phyloP scores from a whole-genome alignment of 2,329 filamentous ascomycete species.

The Fusarium sp. region DNA sequence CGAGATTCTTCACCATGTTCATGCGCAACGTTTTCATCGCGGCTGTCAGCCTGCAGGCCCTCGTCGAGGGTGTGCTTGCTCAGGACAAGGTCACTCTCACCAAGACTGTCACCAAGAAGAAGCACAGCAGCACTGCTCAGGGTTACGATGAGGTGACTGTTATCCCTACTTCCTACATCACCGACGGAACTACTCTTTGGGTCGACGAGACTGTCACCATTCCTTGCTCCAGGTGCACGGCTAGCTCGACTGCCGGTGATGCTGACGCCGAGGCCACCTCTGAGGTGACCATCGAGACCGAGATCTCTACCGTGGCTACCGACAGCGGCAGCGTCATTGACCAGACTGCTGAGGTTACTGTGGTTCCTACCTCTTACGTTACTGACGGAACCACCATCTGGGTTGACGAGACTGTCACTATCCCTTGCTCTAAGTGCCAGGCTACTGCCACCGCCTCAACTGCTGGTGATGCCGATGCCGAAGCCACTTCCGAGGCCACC shows the following conservation, averaged over 20 bases:
- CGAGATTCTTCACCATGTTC: slow-evolving; percentile 42
- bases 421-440: slow-evolving; percentile 12
- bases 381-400: slow-evolving; percentile 19
- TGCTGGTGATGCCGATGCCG: slow-evolving; percentile 24
- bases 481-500: slow-evolving; percentile 18
- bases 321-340: no score
- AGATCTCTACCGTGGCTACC: slow-evolving; percentile 12
- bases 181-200: slow-evolving; percentile 41
- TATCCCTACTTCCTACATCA: slow-evolving; percentile 39
- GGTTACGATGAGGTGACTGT: slow-evolving; percentile 35
- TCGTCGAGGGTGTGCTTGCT: slow-evolving; percentile 43
- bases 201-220: slow-evolving; percentile 42
- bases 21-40: slow-evolving; percentile 44
- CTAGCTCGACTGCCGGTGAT: slow-evolving; percentile 22
- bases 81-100: slow-evolving; percentile 39
- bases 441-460: neutral
- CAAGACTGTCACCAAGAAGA: slow-evolving; percentile 36
- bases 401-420: slow-evolving; percentile 18
- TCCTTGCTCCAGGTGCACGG: slow-evolving; percentile 41
- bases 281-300: slow-evolving; percentile 14
- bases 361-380: slow-evolving; percentile 13
- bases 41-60: slow-evolving; percentile 46
- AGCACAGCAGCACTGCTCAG: slow-evolving; percentile 16
- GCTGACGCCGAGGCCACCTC: slow-evolving; percentile 27
- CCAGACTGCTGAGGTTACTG: slow-evolving; percentile 24